Conservation (phyloP, 345 rosid species). For the Aquilaria malaccensis region DNA sequence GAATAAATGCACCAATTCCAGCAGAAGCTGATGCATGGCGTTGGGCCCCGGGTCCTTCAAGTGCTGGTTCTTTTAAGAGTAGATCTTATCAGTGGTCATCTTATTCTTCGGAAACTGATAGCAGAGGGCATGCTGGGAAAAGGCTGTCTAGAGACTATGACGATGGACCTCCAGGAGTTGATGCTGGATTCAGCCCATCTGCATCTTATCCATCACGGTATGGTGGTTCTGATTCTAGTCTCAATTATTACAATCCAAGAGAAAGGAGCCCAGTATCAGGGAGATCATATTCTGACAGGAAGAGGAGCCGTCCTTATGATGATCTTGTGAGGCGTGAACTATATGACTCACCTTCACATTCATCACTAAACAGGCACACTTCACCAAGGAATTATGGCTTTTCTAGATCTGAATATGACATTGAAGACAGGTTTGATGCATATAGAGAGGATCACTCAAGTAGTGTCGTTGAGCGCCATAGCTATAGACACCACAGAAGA, state of each 20-base stretch:
- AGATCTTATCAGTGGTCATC: constrained; percentile 20
- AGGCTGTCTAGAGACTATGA: constrained; percentile 34
- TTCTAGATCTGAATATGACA: constrained; percentile 21
- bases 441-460: no score
- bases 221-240: constrained; percentile 29
- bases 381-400: constrained; percentile 24
- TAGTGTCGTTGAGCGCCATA: no score
- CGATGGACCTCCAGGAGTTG: constrained; percentile 53
- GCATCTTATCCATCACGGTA: constrained; percentile 55
- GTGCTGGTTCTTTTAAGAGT: constrained; percentile 31
- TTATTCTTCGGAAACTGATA: constrained; percentile 25
- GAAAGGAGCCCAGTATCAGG: constrained; percentile 23
- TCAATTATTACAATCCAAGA: constrained; percentile 23
- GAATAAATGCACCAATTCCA: constrained; percentile 83
- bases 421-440: constrained; percentile 17
- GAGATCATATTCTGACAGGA: constrained; percentile 36
- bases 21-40: constrained; percentile 54
- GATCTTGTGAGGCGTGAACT: constrained; percentile 20
- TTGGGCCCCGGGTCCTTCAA: constrained; percentile 50
- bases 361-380: constrained; percentile 1
- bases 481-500: no score
- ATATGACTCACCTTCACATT: constrained; percentile 15
- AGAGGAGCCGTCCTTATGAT: constrained; percentile 31
- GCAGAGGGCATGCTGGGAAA: constrained; percentile 37
- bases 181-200: constrained; percentile 25